Percentiles rank a stretch among this genome's conserved stretches.
phyloP scores from a whole-genome alignment of 2,329 filamentous ascomycete genomes.

The Penicillium polonicum region DNA sequence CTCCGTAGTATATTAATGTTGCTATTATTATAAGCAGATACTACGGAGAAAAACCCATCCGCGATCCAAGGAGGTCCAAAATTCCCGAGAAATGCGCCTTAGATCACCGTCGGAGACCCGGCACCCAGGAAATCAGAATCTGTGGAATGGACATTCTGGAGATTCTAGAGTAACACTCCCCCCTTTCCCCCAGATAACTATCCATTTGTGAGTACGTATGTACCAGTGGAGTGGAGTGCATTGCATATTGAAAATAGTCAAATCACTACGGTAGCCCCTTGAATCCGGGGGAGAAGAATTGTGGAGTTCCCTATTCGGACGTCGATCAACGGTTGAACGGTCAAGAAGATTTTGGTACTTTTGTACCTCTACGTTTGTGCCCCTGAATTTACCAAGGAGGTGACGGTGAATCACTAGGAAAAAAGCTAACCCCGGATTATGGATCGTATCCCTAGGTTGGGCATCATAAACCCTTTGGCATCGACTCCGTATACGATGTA shows the following conservation, averaged over 20 bases:
- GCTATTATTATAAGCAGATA: background rate
- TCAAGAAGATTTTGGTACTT: constrained; percentile 2
- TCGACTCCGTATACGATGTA: background rate
- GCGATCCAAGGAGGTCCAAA: background rate
- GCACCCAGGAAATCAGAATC: constrained; percentile 10
- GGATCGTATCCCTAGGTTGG: constrained; percentile 3
- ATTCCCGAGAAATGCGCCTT: constrained; percentile 1
- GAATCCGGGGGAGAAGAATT: constrained; percentile 18
- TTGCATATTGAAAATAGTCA: constrained; percentile 13
- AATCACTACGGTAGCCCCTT: constrained; percentile 13
- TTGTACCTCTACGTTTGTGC: constrained; percentile 3
- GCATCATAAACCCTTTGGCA: background rate
- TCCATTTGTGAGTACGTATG: background rate
- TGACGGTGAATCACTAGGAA: background rate
- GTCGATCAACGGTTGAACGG: constrained; percentile 5
- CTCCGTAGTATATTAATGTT: background rate
- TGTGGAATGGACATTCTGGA: constrained; percentile 11
- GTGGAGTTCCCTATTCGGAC: constrained; percentile 7
- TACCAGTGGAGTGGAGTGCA: constrained; percentile 5
- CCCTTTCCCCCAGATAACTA: constrained; percentile 9
- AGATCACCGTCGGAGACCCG: constrained; percentile 9
- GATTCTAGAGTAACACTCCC: background rate
- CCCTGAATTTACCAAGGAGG: constrained; percentile 1
- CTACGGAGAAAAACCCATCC: background rate
- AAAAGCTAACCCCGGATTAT: background rate